Conservation (phyloP, 2,329 filamentous ascomycete species). For the Colletotrichum navitas region DNA sequence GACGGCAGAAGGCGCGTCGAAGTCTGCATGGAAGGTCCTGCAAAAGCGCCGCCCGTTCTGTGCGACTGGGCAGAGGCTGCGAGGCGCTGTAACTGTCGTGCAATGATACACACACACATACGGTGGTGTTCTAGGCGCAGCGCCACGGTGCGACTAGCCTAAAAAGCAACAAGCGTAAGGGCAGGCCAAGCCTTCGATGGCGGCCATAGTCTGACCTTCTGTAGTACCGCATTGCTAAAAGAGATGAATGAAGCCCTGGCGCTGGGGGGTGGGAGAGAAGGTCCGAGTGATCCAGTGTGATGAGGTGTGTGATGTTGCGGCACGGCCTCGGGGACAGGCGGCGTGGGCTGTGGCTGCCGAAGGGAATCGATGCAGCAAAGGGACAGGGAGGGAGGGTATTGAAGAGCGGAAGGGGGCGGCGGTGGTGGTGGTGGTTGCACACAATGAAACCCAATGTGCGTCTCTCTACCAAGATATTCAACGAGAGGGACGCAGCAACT, state of each 20-base stretch:
- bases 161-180: constrained; percentile 17
- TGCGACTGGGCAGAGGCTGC: constrained; percentile 25
- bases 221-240: constrained; percentile 19
- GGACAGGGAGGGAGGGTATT: background rate
- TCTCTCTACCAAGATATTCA: background rate
- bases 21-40: constrained; percentile 39
- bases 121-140: constrained; percentile 17
- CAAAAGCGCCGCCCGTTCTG: constrained; percentile 27
- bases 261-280: background rate
- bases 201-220: constrained; percentile 23
- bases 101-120: constrained; percentile 28
- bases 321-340: background rate
- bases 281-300: constrained; percentile 9
- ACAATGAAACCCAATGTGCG: background rate
- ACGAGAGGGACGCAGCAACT: background rate
- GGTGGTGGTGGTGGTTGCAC: background rate
- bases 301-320: background rate
- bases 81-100: constrained; percentile 24
- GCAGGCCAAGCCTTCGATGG: constrained; percentile 16
- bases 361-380: constrained; percentile 1
- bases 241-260: background rate
- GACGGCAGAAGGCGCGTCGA: constrained; percentile 40
- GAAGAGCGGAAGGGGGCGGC: background rate
- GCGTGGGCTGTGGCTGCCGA: background rate
- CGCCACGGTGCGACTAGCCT: constrained; percentile 26